Evolutionary conservation across 2,329 filamentous ascomycete species (phyloP).

Genomic region (Chrysoporthe cubensis): DNA sequence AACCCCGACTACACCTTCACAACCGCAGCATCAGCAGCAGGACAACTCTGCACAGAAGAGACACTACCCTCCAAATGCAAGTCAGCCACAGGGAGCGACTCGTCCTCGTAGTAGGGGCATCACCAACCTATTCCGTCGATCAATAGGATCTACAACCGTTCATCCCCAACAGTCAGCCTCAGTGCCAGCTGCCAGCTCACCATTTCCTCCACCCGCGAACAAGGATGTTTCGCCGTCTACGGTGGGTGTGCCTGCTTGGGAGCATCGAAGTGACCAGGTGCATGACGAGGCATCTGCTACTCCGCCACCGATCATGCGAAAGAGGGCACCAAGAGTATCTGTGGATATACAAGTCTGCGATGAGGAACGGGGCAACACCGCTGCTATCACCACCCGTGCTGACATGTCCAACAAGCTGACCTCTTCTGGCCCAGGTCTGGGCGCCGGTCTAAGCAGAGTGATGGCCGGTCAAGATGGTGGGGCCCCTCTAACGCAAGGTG

Average conservation of each 20-base stretch:
- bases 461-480: slow-evolving; percentile 21
- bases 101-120: slow-evolving; percentile 25
- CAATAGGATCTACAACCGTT: slow-evolving; percentile 19
- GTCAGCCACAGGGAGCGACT: slow-evolving; percentile 34
- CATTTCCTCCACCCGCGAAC: slow-evolving; percentile 19
- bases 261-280: slow-evolving; percentile 12
- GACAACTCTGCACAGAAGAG: slow-evolving; percentile 37
- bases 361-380: background rate
- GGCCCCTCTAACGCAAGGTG: slow-evolving; percentile 5
- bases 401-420: slow-evolving; percentile 4
- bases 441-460: slow-evolving; percentile 21
- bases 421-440: slow-evolving; percentile 19
- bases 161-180: slow-evolving; percentile 21
- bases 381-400: background rate
- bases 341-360: background rate
- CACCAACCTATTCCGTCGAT: slow-evolving; percentile 28
- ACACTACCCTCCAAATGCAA: slow-evolving; percentile 29
- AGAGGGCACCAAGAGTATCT: slow-evolving; percentile 1
- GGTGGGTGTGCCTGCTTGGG: slow-evolving; percentile 24
- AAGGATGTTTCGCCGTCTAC: background rate
- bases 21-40: slow-evolving; percentile 35
- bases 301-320: slow-evolving; percentile 27
- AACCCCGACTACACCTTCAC: slow-evolving; percentile 29
- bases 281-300: slow-evolving; percentile 25
- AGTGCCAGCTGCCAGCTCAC: slow-evolving; percentile 17